These are phyloP conservation scores for Exophiala spinifera DNA, from an alignment of 2,329 filamentous ascomycete genomes.

Conservation along the genomic window DNA sequence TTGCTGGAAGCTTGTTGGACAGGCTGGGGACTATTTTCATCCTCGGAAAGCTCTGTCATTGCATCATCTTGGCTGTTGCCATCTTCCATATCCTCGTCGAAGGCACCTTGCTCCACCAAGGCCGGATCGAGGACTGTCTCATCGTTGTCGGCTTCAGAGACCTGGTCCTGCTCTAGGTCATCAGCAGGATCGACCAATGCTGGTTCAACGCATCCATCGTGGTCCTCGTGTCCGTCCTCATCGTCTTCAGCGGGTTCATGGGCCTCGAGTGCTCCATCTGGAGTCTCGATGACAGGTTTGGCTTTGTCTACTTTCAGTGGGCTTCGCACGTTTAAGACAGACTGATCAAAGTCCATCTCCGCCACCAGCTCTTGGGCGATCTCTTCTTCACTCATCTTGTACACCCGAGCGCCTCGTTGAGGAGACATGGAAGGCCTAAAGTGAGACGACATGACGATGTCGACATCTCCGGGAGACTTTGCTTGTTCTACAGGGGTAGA, in stretches of 20 bases:
- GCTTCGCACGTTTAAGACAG: slow-evolving; percentile 26
- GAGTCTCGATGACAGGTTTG: slow-evolving; percentile 23
- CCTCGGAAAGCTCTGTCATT: background rate
- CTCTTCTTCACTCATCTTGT: slow-evolving; percentile 26
- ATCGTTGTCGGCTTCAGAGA: slow-evolving; percentile 6
- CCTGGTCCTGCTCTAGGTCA: background rate
- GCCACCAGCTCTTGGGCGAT: slow-evolving; percentile 12
- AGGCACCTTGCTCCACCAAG: slow-evolving; percentile 21
- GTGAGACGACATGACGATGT: slow-evolving; percentile 26
- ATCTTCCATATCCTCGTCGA: slow-evolving; percentile 5
- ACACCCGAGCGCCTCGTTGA: slow-evolving; percentile 19
- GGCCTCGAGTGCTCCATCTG: background rate
- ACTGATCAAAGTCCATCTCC: slow-evolving; percentile 29
- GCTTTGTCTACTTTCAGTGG: slow-evolving; percentile 24
- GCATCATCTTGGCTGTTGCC: background rate
- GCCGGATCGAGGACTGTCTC: slow-evolving; percentile 20
- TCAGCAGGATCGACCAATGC: slow-evolving; percentile 12
- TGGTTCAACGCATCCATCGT: background rate
- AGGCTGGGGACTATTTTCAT: background rate
- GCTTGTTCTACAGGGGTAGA: background rate
- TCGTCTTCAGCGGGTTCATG: background rate
- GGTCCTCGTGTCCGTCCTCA: background rate
- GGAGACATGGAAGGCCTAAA: slow-evolving; percentile 28
- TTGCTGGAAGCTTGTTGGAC: background rate
- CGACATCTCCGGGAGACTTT: slow-evolving; percentile 15